These are phyloP conservation scores for Crotalaria pallida DNA, from an alignment of 306 rosid genomes.

Conservation along the genomic window DNA sequence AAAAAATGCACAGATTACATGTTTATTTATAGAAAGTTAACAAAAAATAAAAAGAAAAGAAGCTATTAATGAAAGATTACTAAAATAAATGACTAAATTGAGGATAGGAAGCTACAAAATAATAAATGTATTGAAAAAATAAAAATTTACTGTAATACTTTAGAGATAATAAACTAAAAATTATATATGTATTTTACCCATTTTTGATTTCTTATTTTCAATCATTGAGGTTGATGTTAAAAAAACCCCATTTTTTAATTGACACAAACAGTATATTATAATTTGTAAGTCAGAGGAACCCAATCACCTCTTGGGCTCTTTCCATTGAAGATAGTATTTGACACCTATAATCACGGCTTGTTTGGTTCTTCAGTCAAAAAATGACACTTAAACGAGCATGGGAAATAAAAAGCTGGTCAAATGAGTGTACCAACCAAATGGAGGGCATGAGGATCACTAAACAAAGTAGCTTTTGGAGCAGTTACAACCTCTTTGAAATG, in stretches of 20 bases:
- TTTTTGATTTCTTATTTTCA: no score
- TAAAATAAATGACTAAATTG: not conserved
- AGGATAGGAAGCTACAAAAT: no score
- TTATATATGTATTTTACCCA: no score
- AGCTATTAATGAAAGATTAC: not conserved
- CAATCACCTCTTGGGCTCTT: not conserved
- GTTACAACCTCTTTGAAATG: constrained; percentile 18
- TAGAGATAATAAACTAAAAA: no score
- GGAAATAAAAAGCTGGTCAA: constrained; percentile 13
- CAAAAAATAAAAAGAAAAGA: not conserved
- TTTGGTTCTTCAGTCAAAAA: constrained; percentile 15
- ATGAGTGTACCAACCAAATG: constrained; percentile 26
- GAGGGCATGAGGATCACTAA: constrained; percentile 13
- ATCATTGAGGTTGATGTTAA: no score
- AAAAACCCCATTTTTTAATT: not conserved
- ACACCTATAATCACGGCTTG: constrained; percentile 15
- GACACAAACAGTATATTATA: not conserved
- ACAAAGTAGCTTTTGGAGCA: constrained; percentile 21
- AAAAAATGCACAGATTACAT: not conserved
- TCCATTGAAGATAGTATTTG: not conserved
- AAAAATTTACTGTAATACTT: no score
- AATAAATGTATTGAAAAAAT: no score
- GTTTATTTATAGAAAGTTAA: not conserved
- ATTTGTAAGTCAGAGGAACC: not conserved
- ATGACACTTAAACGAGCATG: constrained; percentile 18